Evolutionary conservation across 345 rosid species (phyloP), one percentile per base, ranked within the genome.

Genomic region (Lumnitzera racemosa): DNA sequence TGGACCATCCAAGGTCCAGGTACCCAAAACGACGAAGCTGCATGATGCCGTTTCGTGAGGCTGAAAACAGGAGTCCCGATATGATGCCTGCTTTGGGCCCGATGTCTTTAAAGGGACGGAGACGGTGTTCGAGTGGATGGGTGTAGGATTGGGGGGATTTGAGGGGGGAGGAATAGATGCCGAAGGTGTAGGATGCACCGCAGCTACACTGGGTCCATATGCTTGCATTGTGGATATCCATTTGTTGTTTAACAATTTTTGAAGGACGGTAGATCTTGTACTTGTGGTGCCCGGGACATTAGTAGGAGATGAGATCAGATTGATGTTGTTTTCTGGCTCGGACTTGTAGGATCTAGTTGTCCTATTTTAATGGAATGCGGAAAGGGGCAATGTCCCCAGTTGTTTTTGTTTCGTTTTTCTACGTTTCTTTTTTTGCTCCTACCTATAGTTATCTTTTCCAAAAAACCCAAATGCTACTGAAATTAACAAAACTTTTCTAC

Each of bases 101-200:
- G 74, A 91, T 89, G 77, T 91, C 95, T 51, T 91, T 91, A 78
- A 87, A 89, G n/a, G n/a, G 76, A 91, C 98, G 48, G 96, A 91
- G 73, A 91, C 84, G 72, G 89, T 89, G 80, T 91, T 96, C 63
- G 98, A 8, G 98, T 91, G 15, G 86, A 82, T 70, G 98, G 68
- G 86, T 83, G 81, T 89, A 87, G 61, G 59, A 70, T 68, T 91
- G 98, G 46, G 80, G 72, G 54, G 94, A 80, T 75, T 91, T 91
- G 59, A 91, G 85, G 55, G 63, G 25, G 9, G 92, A 64, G 47
- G 96, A 91, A 72, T 91, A 87, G 78, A 91, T 78, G 29, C 82
- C 79, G 67, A 91, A 91, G 65, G 96, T 81, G 83, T 91, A 89
- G 20, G 87, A 76, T 12, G 76, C 73, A 43, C 98, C 98, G 64